Evolutionary conservation across 2,329 filamentous ascomycete species (phyloP), one percentile per base, ranked within the genome.

Genomic region (Didymella pinodella): DNA sequence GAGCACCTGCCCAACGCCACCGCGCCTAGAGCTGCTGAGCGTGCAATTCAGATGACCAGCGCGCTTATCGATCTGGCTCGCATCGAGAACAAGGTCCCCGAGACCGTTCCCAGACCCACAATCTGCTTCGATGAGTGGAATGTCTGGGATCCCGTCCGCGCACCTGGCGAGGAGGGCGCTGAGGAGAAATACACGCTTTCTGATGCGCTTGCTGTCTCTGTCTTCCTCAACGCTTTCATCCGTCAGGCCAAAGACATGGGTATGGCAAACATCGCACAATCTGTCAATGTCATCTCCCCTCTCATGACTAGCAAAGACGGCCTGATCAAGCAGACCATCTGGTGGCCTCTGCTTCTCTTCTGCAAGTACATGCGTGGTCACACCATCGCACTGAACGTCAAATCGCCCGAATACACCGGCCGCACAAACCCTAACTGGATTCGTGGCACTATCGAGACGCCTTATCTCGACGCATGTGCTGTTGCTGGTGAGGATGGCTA

Each of bases 101-200:
- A 83, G 0, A 79, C 81, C 0, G 84, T 88, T n/a, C 84, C 85
- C 4, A 80, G 84, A 3, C 88, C 86, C 46, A 89, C 84, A 50
- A 91, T 93, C 73, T 93, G 90, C 81, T 93, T 93, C 72, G 90
- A 93, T 72, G 90, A 93, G 76, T 93, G 90, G 90, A 93, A 93
- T 73, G 90, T 93, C 8, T 93, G 90, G 90, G 89, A 92, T 67
- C 88, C 89, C 0, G 81, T 83, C 52, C 85, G 90, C 8, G 90
- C 90, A 0, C 88, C 88, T 0, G 90, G 90, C 16, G 86, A 90
- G 67, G 75, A 84, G 60, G 90, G 90, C 16, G 90, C 88, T 6
- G 90, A 93, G 76, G 90, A 93, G 72, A 75, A 72, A 45, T 78
- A 93, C 78, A 92, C 88, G 0, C 83, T 93, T 7, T 91, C 88